These are phyloP conservation scores for Chrysochromulina parva DNA, from an alignment of 78 protist genomes.

Conservation along the genomic window DNA sequence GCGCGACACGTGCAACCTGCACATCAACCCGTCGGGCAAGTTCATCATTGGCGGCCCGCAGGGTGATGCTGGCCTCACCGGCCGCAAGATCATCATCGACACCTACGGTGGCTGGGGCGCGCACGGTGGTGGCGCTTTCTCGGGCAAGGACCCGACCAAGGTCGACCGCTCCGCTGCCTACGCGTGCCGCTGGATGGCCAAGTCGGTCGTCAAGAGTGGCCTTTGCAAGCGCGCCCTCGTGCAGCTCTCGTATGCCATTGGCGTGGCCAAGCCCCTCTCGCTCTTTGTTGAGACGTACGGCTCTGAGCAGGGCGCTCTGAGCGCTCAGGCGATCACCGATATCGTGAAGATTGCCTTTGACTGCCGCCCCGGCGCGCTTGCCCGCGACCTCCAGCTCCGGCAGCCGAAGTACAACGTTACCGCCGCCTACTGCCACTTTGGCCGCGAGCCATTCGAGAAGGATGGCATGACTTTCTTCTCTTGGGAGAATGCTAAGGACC, in stretches of 20 bases:
- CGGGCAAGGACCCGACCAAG: slow-evolving; percentile 99
- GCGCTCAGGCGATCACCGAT: slow-evolving; percentile 81
- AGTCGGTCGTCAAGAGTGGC: slow-evolving; percentile 96
- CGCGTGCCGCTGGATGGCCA: slow-evolving; percentile 99
- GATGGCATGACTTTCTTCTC: slow-evolving; percentile 68
- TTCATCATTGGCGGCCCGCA: slow-evolving; percentile 95
- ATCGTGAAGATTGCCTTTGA: slow-evolving; percentile 95
- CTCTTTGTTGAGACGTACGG: slow-evolving; percentile 97
- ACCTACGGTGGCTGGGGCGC: slow-evolving; percentile 99
- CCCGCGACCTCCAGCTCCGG: slow-evolving; percentile 57
- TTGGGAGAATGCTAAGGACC: slow-evolving; percentile 93
- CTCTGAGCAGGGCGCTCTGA: slow-evolving; percentile 74
- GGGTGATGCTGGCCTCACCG: slow-evolving; percentile 99
- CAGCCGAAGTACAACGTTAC: slow-evolving; percentile 85
- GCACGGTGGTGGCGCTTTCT: slow-evolving; percentile 99
- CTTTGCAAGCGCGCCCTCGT: slow-evolving; percentile 89
- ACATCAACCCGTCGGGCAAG: slow-evolving; percentile 98
- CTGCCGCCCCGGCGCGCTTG: slow-evolving; percentile 92
- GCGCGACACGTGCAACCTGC: slow-evolving; percentile 66
- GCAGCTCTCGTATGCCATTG: slow-evolving; percentile 99
- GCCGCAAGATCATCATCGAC: slow-evolving; percentile 99
- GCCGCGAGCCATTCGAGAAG: slow-evolving; percentile 74
- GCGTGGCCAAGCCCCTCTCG: slow-evolving; percentile 98
- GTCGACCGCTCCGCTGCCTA: slow-evolving; percentile 99
- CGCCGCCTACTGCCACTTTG: slow-evolving; percentile 97